Conservation (phyloP, 306 rosid genomes). For the Lathyrus sativus region DNA sequence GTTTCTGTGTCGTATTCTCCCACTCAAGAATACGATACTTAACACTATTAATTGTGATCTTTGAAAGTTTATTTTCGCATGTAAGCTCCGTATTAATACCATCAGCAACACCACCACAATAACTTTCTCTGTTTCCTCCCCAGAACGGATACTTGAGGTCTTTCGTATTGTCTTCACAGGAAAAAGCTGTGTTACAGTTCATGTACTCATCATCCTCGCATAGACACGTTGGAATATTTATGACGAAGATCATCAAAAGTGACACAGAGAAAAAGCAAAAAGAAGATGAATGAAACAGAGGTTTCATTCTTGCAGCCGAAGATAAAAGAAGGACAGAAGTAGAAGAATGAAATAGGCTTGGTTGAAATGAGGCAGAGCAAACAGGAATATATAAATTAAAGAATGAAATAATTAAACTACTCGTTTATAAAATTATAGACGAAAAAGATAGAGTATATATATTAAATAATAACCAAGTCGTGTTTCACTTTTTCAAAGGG, state of each 20-base stretch:
- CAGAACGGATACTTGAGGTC: conserved; percentile 41
- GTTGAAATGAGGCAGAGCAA: background rate
- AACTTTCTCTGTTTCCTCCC: conserved; percentile 8
- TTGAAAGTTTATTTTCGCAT: background rate
- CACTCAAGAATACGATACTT: conserved; percentile 36
- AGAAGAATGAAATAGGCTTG: too few relatives aligned
- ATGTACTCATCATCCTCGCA: background rate
- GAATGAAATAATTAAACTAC: background rate
- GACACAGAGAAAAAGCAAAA: background rate
- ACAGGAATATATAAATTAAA: background rate
- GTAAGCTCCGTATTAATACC: background rate
- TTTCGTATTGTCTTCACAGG: background rate
- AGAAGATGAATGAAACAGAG: conserved; percentile 2
- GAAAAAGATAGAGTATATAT: background rate
- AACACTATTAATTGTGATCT: background rate
- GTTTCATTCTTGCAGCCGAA: conserved; percentile 32
- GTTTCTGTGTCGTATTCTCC: background rate
- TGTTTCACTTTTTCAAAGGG: conserved; percentile 7
- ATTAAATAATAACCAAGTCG: background rate
- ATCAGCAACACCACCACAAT: conserved; percentile 33
- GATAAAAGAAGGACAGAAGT: background rate
- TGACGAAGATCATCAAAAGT: conserved; percentile 30
- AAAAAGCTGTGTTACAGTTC: conserved; percentile 6
- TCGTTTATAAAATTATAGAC: background rate
- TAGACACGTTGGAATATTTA: conserved; percentile 6